Conservation (phyloP, 805 yeast genomes). For the Hanseniaspora mollemarum region DNA sequence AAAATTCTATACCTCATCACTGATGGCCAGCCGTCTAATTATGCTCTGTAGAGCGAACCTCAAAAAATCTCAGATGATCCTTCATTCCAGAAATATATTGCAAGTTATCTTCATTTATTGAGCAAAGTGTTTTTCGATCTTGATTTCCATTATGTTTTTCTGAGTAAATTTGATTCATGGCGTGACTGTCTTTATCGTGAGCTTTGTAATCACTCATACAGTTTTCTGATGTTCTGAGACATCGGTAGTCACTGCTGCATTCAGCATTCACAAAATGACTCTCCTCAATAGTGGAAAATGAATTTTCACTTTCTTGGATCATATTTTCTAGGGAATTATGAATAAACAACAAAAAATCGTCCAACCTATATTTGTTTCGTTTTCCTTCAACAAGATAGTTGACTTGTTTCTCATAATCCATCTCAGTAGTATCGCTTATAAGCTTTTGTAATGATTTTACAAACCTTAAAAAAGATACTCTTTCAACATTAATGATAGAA, state of each 20-base stretch:
- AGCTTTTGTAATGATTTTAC: neutral
- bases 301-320: neutral
- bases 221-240: too few species aligned
- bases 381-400: neutral
- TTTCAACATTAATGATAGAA: neutral
- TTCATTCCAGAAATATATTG: too few species aligned
- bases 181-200: too few species aligned
- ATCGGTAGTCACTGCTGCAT: neutral
- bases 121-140: too few species aligned
- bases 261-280: neutral
- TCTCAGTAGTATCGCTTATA: neutral
- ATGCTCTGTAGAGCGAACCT: too few species aligned
- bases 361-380: neutral
- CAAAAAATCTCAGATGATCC: too few species aligned
- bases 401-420: neutral
- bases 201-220: too few species aligned
- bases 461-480: neutral
- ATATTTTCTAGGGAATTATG: neutral
- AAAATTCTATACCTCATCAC: too few species aligned
- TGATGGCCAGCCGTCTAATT: too few species aligned
- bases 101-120: too few species aligned
- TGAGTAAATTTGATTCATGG: too few species aligned
- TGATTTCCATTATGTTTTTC: too few species aligned
- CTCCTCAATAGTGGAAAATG: neutral
- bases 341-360: neutral